Conservation (phyloP, 345 rosid species). For the Euphorbia pulcherrima region DNA sequence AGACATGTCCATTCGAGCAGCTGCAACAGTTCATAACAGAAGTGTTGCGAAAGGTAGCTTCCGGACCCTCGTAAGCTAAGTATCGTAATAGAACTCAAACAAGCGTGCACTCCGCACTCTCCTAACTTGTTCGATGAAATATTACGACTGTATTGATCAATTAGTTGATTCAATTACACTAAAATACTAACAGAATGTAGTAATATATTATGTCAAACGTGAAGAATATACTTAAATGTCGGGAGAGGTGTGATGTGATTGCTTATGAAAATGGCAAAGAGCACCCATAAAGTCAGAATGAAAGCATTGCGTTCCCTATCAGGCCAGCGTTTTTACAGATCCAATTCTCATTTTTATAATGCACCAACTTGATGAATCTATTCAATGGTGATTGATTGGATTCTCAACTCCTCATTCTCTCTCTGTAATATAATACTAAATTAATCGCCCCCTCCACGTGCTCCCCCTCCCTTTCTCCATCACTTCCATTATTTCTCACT, state of each 20-base stretch:
- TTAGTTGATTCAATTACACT: too few species aligned
- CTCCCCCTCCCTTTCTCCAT: not conserved
- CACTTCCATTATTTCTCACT: not conserved
- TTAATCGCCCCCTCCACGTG: conserved; percentile 18
- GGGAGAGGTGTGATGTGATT: not conserved
- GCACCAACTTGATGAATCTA: not conserved
- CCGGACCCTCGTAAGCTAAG: too few species aligned
- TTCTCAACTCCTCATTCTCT: not conserved
- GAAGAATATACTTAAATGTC: not conserved
- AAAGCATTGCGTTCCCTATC: conserved; percentile 8
- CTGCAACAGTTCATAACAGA: too few species aligned
- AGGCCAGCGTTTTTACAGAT: conserved; percentile 25
- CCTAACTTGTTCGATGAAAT: too few species aligned
- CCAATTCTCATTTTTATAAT: conserved; percentile 6
- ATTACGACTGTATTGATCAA: too few species aligned
- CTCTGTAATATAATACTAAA: not conserved
- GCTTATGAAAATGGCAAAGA: not conserved
- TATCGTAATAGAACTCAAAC: too few species aligned
- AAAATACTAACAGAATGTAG: too few species aligned
- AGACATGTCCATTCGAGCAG: too few species aligned
- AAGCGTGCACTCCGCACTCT: too few species aligned
- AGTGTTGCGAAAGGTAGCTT: too few species aligned
- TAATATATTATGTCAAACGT: too few species aligned
- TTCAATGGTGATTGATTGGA: conserved; percentile 11
- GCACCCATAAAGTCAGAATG: conserved; percentile 20